Evolutionary conservation across 345 rosid genomes (phyloP).

Genomic region (Arabidopsis thaliana): TAIR10.1 NC_003075.7:11949501-11950000

Average conservation of each 20-base stretch:
- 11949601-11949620: conserved; percentile 3
- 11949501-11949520: conserved; percentile 41
- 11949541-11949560: conserved; percentile 9
- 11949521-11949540: background rate
- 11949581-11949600: too few relatives aligned
- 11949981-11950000: conserved; percentile 80
- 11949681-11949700: conserved; percentile 84
- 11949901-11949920: conserved; percentile 9
- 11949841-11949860: conserved; percentile 84
- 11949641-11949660: conserved; percentile 76
- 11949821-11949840: conserved; percentile 64
- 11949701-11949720: conserved; percentile 16
- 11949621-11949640: conserved; percentile 59
- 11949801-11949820: conserved; percentile 90
- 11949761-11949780: background rate
- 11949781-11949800: conserved; percentile 37
- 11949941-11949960: background rate
- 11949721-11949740: conserved; percentile 1
- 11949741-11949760: conserved; percentile 20
- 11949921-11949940: background rate
- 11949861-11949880: conserved; percentile 74
- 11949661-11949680: conserved; percentile 74
- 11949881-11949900: conserved; percentile 63
- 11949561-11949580: background rate
- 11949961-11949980: conserved; percentile 19